Evolutionary conservation across 2,329 filamentous ascomycete genomes (phyloP).

Genomic region (Elsinoe arachidis): DNA sequence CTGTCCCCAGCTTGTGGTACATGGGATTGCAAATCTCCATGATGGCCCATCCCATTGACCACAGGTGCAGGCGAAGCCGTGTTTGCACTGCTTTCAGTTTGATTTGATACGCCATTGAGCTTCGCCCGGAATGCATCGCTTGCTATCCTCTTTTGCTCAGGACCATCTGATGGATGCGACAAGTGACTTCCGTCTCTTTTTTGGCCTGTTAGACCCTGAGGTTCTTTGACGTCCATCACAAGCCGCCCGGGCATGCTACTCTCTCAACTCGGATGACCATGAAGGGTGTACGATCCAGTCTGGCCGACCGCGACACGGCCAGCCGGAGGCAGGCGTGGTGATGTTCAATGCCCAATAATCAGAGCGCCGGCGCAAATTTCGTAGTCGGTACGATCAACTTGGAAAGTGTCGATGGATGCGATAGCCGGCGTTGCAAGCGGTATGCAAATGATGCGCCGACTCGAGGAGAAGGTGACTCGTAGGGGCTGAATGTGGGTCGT

Average conservation of each 20-base stretch:
- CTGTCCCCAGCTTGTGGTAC: background rate
- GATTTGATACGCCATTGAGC: conserved; percentile 4
- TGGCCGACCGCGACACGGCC: conserved; percentile 11
- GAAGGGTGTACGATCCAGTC: background rate
- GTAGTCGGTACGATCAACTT: background rate
- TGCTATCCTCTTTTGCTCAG: conserved; percentile 18
- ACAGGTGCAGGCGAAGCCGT: background rate
- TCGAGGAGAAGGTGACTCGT: background rate
- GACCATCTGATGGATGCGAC: conserved; percentile 13
- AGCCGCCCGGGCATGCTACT: conserved; percentile 40
- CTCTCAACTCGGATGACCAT: background rate
- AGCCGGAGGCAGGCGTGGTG: conserved; percentile 4
- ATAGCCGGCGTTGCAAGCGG: too few species aligned
- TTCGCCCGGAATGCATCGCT: conserved; percentile 17
- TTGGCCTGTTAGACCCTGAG: conserved; percentile 28
- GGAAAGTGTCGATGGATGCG: too few species aligned
- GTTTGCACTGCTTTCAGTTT: conserved; percentile 15
- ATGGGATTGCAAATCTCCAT: background rate
- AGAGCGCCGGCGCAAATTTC: background rate
- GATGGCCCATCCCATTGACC: background rate
- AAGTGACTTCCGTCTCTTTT: conserved; percentile 25
- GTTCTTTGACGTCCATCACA: conserved; percentile 39
- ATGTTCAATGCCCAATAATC: background rate
- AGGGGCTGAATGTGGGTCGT: background rate
- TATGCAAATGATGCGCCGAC: too few species aligned